phyloP scores from a whole-genome alignment of 345 rosid species.

The Kernera saxatilis region DNA sequence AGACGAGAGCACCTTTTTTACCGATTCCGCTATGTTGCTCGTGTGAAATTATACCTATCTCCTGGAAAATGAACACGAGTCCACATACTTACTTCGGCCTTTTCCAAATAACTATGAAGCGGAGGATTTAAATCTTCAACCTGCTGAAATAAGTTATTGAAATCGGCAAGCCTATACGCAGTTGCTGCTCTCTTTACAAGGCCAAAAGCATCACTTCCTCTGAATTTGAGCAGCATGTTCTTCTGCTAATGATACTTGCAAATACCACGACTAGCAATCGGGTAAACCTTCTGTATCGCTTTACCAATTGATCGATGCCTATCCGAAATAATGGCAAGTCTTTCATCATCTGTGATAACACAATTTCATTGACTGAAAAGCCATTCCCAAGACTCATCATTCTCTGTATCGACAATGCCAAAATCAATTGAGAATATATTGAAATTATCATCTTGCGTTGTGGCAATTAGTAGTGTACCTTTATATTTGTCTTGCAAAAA shows the following conservation, averaged over 20 bases:
- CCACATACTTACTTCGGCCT: neutral
- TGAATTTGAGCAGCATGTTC: no score
- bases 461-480: neutral
- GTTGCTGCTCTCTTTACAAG: neutral
- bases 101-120: neutral
- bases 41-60: neutral
- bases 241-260: no score
- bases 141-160: neutral
- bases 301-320: no score
- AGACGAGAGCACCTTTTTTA: neutral
- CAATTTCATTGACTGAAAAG: neutral
- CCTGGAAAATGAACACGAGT: neutral
- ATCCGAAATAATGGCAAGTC: neutral
- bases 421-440: neutral
- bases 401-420: neutral
- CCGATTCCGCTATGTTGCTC: neutral
- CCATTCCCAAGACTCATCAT: neutral
- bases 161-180: neutral
- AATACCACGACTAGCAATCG: no score
- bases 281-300: no score
- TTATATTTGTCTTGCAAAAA: no score
- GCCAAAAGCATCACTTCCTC: no score
- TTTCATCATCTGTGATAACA: neutral
- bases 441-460: neutral
- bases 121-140: neutral